Conservation (phyloP, 371 early-diverging fungal genomes). For the Mucor indicus region DNA sequence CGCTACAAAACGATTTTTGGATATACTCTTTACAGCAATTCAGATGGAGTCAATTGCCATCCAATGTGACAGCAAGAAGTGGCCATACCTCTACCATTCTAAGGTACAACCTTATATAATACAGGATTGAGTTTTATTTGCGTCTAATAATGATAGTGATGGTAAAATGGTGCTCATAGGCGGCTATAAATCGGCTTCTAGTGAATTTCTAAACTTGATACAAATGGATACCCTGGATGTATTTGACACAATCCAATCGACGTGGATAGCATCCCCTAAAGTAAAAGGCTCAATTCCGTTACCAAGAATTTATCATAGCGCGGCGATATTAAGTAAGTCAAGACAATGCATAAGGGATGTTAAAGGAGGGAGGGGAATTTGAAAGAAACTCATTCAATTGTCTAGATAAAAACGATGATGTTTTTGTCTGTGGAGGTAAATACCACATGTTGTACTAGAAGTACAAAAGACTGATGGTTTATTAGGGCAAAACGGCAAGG, state of each 20-base stretch:
- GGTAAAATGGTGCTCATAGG: slow-evolving; percentile 8
- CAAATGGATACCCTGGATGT: not conserved
- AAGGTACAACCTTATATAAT: not conserved
- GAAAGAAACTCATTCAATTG: not conserved
- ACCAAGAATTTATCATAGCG: slow-evolving; percentile 9
- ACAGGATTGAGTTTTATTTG: no score
- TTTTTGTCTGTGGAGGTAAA: slow-evolving; percentile 16
- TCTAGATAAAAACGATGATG: not conserved
- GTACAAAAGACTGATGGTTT: no score
- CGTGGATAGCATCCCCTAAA: not conserved
- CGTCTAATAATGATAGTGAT: not conserved
- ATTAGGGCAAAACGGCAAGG: slow-evolving; percentile 2
- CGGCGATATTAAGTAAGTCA: slow-evolving; percentile 2
- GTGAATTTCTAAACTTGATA: not conserved
- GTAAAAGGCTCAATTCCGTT: slow-evolving; percentile 2
- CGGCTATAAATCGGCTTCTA: slow-evolving; percentile 3
- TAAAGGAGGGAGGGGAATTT: no score
- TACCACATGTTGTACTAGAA: not conserved
- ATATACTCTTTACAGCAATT: not conserved
- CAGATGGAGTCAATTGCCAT: not conserved
- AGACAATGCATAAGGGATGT: no score
- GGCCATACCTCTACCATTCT: slow-evolving; percentile 14
- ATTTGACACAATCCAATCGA: not conserved
- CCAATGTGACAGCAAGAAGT: not conserved
- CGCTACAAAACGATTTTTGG: slow-evolving; percentile 9